phyloP scores from a whole-genome alignment of 331 rosid species.

The Prunus yedoensis region DNA sequence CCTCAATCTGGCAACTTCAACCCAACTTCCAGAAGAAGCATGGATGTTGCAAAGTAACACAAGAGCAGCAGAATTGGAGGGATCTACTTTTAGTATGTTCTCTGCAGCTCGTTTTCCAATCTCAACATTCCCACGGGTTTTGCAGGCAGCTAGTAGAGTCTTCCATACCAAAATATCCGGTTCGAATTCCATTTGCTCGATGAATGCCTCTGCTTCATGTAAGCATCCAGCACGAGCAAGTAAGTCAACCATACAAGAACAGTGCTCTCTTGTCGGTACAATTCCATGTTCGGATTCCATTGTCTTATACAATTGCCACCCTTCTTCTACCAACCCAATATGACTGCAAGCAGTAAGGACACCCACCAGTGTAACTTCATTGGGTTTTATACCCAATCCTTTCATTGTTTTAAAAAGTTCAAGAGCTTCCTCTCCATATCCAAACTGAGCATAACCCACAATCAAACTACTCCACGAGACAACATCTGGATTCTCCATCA shows the following conservation, averaged over 20 bases:
- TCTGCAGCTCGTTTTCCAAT: constrained; percentile 66
- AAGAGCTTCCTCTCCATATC: constrained; percentile 68
- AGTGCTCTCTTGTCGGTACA: constrained; percentile 60
- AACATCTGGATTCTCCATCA: constrained; percentile 45
- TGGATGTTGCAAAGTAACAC: constrained; percentile 61
- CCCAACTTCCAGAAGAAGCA: constrained; percentile 66
- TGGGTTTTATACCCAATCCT: constrained; percentile 48
- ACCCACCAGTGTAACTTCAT: constrained; percentile 63
- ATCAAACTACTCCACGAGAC: constrained; percentile 86
- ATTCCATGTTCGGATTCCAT: constrained; percentile 65
- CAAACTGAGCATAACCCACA: constrained; percentile 68
- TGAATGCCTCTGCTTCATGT: constrained; percentile 58
- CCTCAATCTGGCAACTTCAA: constrained; percentile 58
- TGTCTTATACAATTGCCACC: constrained; percentile 43
- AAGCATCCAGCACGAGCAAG: constrained; percentile 73
- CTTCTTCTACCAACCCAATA: constrained; percentile 73
- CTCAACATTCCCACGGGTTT: constrained; percentile 58
- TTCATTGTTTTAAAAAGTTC: constrained; percentile 55
- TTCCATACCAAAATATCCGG: constrained; percentile 71
- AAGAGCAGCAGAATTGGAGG: constrained; percentile 62
- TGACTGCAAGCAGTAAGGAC: constrained; percentile 80
- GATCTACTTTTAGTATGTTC: constrained; percentile 57
- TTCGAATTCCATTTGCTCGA: constrained; percentile 45
- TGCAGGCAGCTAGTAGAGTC: constrained; percentile 69
- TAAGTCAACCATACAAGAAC: constrained; percentile 80